Conservation (phyloP, 2,329 filamentous ascomycete species). For the Colletotrichum graminicola region DNA sequence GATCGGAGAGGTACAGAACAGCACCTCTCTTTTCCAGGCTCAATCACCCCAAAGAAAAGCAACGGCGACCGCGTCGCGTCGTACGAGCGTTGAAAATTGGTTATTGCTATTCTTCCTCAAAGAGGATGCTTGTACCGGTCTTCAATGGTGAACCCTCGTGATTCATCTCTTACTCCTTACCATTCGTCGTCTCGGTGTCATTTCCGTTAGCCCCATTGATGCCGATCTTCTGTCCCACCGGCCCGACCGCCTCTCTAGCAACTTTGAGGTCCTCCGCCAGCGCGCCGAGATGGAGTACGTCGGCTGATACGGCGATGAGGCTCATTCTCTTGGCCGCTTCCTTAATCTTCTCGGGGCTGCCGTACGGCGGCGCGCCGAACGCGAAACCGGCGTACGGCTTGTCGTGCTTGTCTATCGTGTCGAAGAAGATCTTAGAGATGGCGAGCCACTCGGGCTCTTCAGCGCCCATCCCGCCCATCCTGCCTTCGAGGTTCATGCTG, state of each 20-base stretch:
- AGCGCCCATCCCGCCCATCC: conserved; percentile 48
- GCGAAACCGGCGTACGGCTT: conserved; percentile 55
- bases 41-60: background rate
- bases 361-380: conserved; percentile 46
- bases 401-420: conserved; percentile 59
- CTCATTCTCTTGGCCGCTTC: conserved; percentile 47
- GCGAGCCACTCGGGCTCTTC: conserved; percentile 58
- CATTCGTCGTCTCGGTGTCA: conserved; percentile 4
- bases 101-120: background rate
- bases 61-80: background rate
- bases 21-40: background rate
- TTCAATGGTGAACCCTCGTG: background rate
- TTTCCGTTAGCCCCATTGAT: conserved; percentile 3
- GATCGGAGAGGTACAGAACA: background rate
- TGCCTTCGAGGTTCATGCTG: conserved; percentile 57
- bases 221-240: conserved; percentile 26
- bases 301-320: conserved; percentile 44
- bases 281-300: conserved; percentile 45
- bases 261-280: conserved; percentile 44
- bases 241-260: conserved; percentile 15
- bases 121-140: conserved; percentile 12
- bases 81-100: too few relatives aligned
- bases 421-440: conserved; percentile 53
- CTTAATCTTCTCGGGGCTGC: conserved; percentile 45
- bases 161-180: conserved; percentile 16